phyloP scores from a whole-genome alignment of 2,329 filamentous ascomycete genomes.

The Grosmannia huntii region DNA sequence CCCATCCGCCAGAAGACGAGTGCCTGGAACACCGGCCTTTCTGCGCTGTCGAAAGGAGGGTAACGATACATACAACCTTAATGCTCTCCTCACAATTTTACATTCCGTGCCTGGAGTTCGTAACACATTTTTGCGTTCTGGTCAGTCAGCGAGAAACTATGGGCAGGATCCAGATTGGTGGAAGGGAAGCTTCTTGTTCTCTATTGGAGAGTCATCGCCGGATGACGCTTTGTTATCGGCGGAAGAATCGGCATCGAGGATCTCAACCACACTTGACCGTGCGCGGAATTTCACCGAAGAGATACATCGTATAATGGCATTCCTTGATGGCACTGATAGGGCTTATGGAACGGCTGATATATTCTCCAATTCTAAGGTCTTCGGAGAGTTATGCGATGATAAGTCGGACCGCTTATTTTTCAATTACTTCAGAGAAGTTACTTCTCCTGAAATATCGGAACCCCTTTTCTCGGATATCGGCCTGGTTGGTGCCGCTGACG shows the following conservation, averaged over 20 bases:
- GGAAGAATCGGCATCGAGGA: slow-evolving; percentile 17
- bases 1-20: slow-evolving; percentile 32
- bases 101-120: slow-evolving; percentile 46
- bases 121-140: slow-evolving; percentile 38
- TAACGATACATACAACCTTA: slow-evolving; percentile 28
- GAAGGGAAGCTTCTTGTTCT: slow-evolving; percentile 30
- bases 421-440: slow-evolving; percentile 22
- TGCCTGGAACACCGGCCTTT: slow-evolving; percentile 35
- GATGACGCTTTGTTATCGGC: slow-evolving; percentile 18
- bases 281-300: slow-evolving; percentile 35
- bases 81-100: slow-evolving; percentile 43
- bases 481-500: not conserved
- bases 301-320: slow-evolving; percentile 49
- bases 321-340: slow-evolving; percentile 47
- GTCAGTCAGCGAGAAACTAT: slow-evolving; percentile 31
- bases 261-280: slow-evolving; percentile 6
- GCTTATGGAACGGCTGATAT: slow-evolving; percentile 43
- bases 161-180: slow-evolving; percentile 48
- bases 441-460: not conserved
- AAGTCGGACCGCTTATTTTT: slow-evolving; percentile 32
- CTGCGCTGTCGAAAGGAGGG: slow-evolving; percentile 26
- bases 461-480: slow-evolving; percentile 4
- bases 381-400: slow-evolving; percentile 8
- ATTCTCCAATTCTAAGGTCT: not conserved
- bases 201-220: slow-evolving; percentile 22